Conservation (phyloP, 352 stramenopile species). For the Phytophthora fragariae region DNA sequence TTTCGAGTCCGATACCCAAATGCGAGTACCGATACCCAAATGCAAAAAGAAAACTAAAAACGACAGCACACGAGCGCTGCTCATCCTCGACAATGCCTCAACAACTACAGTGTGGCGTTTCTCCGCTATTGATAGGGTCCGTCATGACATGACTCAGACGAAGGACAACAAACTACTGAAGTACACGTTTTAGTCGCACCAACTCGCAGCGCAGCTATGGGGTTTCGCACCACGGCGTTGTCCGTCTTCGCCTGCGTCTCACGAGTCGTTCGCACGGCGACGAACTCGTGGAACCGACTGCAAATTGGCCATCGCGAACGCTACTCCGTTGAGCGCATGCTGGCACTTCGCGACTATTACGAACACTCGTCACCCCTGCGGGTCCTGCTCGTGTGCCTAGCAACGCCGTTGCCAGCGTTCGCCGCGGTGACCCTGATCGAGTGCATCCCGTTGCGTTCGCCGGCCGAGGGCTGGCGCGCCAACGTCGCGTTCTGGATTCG, state of each 20-base stretch:
- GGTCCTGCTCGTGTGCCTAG: conserved; percentile 8
- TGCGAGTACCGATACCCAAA: too few relatives aligned
- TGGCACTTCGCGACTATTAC: conserved; percentile 18
- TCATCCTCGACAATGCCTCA: too few relatives aligned
- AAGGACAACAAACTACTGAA: too few relatives aligned
- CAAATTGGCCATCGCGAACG: conserved; percentile 16
- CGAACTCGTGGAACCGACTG: background rate
- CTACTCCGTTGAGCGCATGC: conserved; percentile 15
- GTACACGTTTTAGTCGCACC: background rate
- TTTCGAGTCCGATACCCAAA: too few relatives aligned
- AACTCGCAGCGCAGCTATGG: background rate
- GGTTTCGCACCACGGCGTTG: background rate
- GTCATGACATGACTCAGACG: background rate
- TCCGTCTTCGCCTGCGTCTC: background rate
- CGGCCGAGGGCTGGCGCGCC: conserved; percentile 15
- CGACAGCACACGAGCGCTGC: too few relatives aligned
- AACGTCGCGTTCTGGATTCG: conserved; percentile 39
- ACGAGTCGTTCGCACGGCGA: background rate
- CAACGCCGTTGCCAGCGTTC: conserved; percentile 20
- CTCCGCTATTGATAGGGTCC: background rate
- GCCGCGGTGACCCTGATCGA: conserved; percentile 21
- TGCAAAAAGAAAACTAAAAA: too few relatives aligned
- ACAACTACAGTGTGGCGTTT: background rate
- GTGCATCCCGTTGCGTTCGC: conserved; percentile 27
- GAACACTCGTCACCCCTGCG: background rate